Percentiles rank a stretch among this genome's conserved stretches.
phyloP scores from a whole-genome alignment of 1,284 basidiomycete genomes.

The Cryptococcus sp. region DNA sequence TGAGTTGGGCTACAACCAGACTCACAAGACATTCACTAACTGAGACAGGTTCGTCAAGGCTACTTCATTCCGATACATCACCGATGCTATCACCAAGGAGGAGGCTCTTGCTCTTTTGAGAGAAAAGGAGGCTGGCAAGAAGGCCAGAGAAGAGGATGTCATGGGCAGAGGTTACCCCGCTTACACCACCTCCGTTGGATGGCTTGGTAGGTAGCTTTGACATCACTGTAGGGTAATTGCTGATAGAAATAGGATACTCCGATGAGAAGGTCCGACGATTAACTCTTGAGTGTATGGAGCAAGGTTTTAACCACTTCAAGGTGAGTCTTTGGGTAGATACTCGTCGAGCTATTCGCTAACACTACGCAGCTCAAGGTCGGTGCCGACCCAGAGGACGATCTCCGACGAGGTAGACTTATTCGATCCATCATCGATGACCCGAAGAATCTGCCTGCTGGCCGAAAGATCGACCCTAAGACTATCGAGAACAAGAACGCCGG shows the following conservation, averaged over 20 bases:
- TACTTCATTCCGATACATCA: slow-evolving; percentile 85
- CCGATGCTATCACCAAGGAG: slow-evolving; percentile 84
- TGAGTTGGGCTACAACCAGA: slow-evolving; percentile 5
- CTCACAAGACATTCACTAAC: not conserved
- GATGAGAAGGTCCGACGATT: slow-evolving; percentile 86
- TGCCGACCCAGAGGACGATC: slow-evolving; percentile 71
- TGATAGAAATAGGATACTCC: slow-evolving; percentile 57
- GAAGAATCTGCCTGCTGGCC: slow-evolving; percentile 44
- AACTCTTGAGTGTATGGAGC: slow-evolving; percentile 75
- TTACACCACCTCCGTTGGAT: slow-evolving; percentile 90
- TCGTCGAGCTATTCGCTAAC: not conserved
- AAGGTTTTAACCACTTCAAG: slow-evolving; percentile 93
- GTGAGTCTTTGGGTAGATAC: slow-evolving; percentile 20
- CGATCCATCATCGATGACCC: slow-evolving; percentile 92
- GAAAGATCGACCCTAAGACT: slow-evolving; percentile 60
- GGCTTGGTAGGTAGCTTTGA: slow-evolving; percentile 60
- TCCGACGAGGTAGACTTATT: slow-evolving; percentile 80
- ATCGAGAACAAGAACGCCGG: slow-evolving; percentile 86
- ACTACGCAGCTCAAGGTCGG: slow-evolving; percentile 77
- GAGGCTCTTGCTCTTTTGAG: slow-evolving; percentile 82
- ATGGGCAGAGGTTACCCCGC: slow-evolving; percentile 72
- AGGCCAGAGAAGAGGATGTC: slow-evolving; percentile 69
- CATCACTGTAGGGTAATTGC: not conserved
- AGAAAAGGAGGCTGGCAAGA: slow-evolving; percentile 69
- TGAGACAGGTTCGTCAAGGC: slow-evolving; percentile 60